phyloP scores from a whole-genome alignment of 805 yeast genomes.

The Metschnikowia anglica region DNA sequence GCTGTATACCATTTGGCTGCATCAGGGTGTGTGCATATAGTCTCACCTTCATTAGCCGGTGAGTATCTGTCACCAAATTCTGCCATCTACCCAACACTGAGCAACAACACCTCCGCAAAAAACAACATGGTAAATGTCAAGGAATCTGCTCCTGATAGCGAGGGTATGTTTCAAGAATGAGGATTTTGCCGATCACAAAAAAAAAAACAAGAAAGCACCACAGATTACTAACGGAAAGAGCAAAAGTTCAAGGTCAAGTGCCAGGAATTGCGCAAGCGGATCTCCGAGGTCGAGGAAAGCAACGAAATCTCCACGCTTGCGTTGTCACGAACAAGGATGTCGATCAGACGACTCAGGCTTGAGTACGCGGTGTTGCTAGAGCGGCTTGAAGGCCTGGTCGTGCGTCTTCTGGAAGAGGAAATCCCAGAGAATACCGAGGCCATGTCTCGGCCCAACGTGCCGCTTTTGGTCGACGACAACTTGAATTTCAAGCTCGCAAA shows the following conservation, averaged over 20 bases:
- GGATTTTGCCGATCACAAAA: no score
- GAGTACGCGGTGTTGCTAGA: constrained; percentile 83
- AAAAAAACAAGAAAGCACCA: no score
- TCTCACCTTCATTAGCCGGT: no score
- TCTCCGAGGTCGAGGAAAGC: constrained; percentile 68
- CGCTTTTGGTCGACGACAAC: constrained; percentile 35
- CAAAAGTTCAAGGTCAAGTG: constrained; percentile 61
- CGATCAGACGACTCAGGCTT: constrained; percentile 73
- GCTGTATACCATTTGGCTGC: no score
- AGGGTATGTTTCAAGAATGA: constrained; percentile 45
- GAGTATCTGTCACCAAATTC: no score
- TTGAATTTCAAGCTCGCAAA: constrained; percentile 21
- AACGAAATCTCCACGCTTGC: constrained; percentile 77
- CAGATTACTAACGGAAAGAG: constrained; percentile 23
- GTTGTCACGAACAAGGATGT: constrained; percentile 70
- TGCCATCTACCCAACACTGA: no score
- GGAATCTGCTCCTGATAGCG: constrained; percentile 37
- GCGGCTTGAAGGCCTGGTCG: constrained; percentile 57
- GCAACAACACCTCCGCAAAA: neutral
- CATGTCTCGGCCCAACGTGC: constrained; percentile 43
- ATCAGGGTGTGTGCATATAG: no score
- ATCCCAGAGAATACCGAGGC: constrained; percentile 27
- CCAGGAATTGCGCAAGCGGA: constrained; percentile 64
- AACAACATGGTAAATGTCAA: constrained; percentile 18
- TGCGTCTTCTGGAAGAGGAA: constrained; percentile 28